Conservation (phyloP, 768 basidiomycete species). For the Podaxis sp. region DNA sequence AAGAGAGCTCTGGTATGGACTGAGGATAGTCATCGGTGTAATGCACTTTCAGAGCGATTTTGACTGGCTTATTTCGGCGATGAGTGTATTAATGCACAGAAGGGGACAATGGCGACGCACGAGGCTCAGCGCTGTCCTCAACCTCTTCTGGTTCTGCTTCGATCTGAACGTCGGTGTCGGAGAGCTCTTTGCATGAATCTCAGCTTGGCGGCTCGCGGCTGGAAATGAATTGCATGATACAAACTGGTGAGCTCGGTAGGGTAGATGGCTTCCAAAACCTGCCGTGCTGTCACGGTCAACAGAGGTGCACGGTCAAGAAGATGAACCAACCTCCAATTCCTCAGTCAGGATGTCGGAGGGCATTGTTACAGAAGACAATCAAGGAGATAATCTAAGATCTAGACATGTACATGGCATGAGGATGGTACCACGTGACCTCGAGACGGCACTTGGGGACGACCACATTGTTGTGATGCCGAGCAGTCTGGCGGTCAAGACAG, state of each 20-base stretch:
- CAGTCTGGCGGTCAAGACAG: neutral
- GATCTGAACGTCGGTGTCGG: conserved; percentile 78
- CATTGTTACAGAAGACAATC: conserved; percentile 34
- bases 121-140: conserved; percentile 53
- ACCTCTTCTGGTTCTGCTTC: conserved; percentile 84
- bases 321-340: conserved; percentile 75
- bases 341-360: conserved; percentile 69
- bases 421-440: conserved; percentile 4
- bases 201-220: conserved; percentile 31
- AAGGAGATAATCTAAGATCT: neutral
- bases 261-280: conserved; percentile 96
- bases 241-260: conserved; percentile 89
- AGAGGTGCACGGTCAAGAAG: conserved; percentile 10
- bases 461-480: neutral
- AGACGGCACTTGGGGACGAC: neutral
- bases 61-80: conserved; percentile 46
- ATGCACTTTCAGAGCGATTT: conserved; percentile 63
- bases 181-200: conserved; percentile 68
- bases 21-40: conserved; percentile 88
- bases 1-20: conserved; percentile 63
- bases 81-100: conserved; percentile 12
- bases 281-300: conserved; percentile 10
- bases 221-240: conserved; percentile 37
- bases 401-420: neutral
- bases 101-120: conserved; percentile 32